Evolutionary conservation across 202 grass and related monocot genomes (phyloP).

Genomic region (Panicum hallii): DNA sequence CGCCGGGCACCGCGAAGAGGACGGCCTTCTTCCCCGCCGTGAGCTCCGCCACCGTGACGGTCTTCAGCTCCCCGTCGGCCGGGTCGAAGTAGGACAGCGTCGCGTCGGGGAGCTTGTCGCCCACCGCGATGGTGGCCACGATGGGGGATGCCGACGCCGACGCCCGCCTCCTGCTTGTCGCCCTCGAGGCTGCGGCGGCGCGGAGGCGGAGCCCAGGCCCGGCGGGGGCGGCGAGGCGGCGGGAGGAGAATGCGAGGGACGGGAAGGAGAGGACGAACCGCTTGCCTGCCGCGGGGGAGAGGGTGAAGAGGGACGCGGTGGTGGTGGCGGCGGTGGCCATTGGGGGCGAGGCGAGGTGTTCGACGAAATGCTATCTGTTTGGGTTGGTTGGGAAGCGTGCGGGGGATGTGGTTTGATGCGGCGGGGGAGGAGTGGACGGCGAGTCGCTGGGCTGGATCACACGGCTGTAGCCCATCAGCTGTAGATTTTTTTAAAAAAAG

Average conservation of each 20-base stretch:
- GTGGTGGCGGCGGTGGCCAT: slow-evolving; percentile 40
- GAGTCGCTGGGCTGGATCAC: slow-evolving; percentile 9
- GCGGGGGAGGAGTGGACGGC: slow-evolving; percentile 5
- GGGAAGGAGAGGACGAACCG: slow-evolving; percentile 34
- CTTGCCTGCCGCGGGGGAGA: slow-evolving; percentile 2
- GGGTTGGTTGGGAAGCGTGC: not conserved
- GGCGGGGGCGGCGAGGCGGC: not conserved
- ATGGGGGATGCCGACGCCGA: not conserved
- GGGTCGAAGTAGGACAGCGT: slow-evolving; percentile 76
- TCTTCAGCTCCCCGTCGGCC: slow-evolving; percentile 64
- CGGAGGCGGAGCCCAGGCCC: not conserved
- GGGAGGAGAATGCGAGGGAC: slow-evolving; percentile 46
- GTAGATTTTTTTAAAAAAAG: too few relatives aligned
- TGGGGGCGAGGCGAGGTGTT: not conserved
- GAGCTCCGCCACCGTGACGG: slow-evolving; percentile 69
- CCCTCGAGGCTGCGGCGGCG: not conserved
- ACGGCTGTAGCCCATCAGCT: not conserved
- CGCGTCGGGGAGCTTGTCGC: slow-evolving; percentile 69
- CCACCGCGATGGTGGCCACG: slow-evolving; percentile 61
- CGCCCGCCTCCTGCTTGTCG: not conserved
- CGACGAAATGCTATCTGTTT: slow-evolving; percentile 44
- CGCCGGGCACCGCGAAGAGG: slow-evolving; percentile 74
- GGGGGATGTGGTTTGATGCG: slow-evolving; percentile 13
- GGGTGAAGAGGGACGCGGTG: slow-evolving; percentile 23
- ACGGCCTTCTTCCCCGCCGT: slow-evolving; percentile 74